A percentile compares a stretch with the other conserved stretches of the same genome.
Conservation (phyloP, 768 basidiomycete genomes). For the Pulveroboletus frians region DNA sequence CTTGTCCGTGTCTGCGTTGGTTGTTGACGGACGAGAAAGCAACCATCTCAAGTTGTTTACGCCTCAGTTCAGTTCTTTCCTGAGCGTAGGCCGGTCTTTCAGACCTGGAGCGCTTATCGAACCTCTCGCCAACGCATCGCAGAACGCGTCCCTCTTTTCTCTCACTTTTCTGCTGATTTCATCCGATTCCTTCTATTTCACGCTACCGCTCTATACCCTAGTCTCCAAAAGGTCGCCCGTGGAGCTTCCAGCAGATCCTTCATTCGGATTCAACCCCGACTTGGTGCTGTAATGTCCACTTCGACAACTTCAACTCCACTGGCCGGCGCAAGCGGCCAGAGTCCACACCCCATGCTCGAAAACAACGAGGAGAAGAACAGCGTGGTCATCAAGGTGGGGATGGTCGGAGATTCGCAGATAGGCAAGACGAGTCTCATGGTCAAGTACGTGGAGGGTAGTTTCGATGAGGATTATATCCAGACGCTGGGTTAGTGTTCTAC, state of each 20-base stretch:
- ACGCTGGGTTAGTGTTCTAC: constrained; percentile 70
- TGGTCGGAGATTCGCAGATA: constrained; percentile 99
- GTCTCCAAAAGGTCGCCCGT: constrained; percentile 18
- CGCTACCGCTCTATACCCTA: constrained; percentile 26
- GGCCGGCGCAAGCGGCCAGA: constrained; percentile 51
- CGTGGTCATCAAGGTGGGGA: constrained; percentile 97
- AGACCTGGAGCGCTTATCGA: constrained; percentile 33
- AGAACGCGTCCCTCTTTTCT: constrained; percentile 36
- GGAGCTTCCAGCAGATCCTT: constrained; percentile 13
- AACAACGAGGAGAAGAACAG: constrained; percentile 78
- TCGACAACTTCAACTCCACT: constrained; percentile 45
- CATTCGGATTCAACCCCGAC: constrained; percentile 16
- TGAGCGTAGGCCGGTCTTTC: constrained; percentile 30
- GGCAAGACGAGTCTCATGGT: constrained; percentile 99
- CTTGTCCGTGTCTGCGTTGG: constrained; percentile 30
- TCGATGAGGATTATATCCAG: constrained; percentile 99
- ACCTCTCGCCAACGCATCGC: constrained; percentile 30
- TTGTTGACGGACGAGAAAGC: constrained; percentile 33
- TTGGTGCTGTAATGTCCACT: constrained; percentile 39
- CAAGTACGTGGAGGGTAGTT: constrained; percentile 98
- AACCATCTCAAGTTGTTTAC: constrained; percentile 24
- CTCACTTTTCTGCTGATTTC: constrained; percentile 31
- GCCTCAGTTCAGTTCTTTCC: constrained; percentile 21
- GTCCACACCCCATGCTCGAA: constrained; percentile 44
- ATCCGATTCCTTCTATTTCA: constrained; percentile 21